Base-by-base conservation (phyloP, 768 basidiomycete species). In the Exidia glandulosa region DNA sequence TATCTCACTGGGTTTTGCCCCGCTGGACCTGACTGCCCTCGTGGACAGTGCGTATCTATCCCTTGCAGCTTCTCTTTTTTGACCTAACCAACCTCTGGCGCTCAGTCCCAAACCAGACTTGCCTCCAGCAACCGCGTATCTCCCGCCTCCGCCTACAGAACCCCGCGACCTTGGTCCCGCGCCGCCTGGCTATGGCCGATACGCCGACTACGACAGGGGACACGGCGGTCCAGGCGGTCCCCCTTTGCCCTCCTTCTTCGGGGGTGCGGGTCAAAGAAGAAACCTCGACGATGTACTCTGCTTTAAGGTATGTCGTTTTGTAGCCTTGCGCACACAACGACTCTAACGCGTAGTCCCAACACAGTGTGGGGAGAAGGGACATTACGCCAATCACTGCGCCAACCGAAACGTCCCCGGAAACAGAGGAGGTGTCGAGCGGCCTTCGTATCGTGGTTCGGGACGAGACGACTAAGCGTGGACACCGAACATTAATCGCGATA, bases 1-100 rank as follows among this genome's bases (percentile, higher is more conserved):
- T 99, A 95, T 74, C 73, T 97, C 54, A 88, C 90, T 23, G 94
- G 95, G 5, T 91, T 97, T 67, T 99, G 95, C 71, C 92, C 93
- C 10, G 73, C 88, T 59, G 95, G 96, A 1, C 80, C 87, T 31
- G 87, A 94, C 30, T 98, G 95, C 71, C 79, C 86, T 23, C 80
- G 84, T 59, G 91, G 90, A 71, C 94, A 96, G 93, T 94, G 70
- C 73, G 90, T 85, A 37, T 27, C n/a, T n/a, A n/a, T n/a, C n/a
- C n/a, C n/a, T n/a, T n/a, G n/a, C n/a, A n/a, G 31, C 50, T 30
- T 56, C 19, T 55, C 65, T 61, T 61, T 36, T 58, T 47, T 61
- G 61, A 55, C 63, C 32, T 10, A 61, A 45, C 58, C 63, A 47
- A 19, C 61, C 41, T 34, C 45, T 57, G 3, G 50, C 27, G 14